phyloP scores from a whole-genome alignment of 75 land plant species.

The Chamaecyparis obtusa region DNA sequence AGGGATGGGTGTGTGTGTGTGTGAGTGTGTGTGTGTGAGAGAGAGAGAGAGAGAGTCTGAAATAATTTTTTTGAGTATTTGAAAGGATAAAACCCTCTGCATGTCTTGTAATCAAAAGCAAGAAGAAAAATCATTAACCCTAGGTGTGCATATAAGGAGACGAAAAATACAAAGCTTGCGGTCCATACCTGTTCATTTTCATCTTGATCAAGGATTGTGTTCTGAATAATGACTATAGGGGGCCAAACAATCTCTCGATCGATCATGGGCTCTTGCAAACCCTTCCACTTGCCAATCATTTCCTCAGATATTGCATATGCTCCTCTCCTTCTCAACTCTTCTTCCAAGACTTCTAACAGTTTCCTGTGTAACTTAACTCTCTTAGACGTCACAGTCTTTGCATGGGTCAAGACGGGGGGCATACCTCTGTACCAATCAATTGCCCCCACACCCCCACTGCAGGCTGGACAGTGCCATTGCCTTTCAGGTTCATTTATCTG shows the following conservation, averaged over 20 bases:
- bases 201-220: slow-evolving; percentile 57
- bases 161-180: too few relatives aligned
- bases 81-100: background rate
- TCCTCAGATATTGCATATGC: slow-evolving; percentile 46
- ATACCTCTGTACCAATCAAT: slow-evolving; percentile 92
- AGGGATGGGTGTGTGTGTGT: too few relatives aligned
- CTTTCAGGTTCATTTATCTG: slow-evolving; percentile 69
- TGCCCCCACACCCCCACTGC: slow-evolving; percentile 85
- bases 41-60: too few relatives aligned
- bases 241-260: slow-evolving; percentile 86
- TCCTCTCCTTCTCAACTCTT: slow-evolving; percentile 61
- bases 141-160: too few relatives aligned
- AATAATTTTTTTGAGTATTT: background rate
- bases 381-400: slow-evolving; percentile 67
- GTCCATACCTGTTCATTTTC: slow-evolving; percentile 66
- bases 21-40: too few relatives aligned
- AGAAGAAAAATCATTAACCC: background rate
- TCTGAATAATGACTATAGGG: slow-evolving; percentile 81
- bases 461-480: slow-evolving; percentile 98
- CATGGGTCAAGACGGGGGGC: slow-evolving; percentile 79
- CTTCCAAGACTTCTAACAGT: slow-evolving; percentile 69
- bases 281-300: slow-evolving; percentile 83
- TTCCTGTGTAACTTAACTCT: slow-evolving; percentile 74
- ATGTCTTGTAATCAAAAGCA: background rate
- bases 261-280: slow-evolving; percentile 27